Conservation (phyloP, 495 filamentous ascomycete species). For the Penicillium coprophilum region DNA sequence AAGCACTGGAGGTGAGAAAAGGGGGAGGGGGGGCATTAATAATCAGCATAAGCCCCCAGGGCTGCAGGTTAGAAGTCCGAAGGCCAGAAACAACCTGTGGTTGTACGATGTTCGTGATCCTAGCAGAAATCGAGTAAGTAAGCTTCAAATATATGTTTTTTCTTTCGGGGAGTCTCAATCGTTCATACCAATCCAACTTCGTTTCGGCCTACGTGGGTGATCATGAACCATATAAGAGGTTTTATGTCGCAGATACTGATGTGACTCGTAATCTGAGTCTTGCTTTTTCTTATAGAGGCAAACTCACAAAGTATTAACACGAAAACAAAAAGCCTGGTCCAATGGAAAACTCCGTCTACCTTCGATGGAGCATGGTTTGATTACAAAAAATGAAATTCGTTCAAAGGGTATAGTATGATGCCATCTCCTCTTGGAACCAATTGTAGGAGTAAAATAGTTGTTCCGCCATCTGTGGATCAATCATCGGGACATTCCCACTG, state of each 20-base stretch:
- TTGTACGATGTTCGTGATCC: background rate
- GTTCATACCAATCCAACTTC: background rate
- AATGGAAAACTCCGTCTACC: slow-evolving; percentile 6
- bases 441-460: slow-evolving; percentile 46
- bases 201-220: background rate
- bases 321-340: background rate
- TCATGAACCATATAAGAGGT: background rate
- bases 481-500: slow-evolving; percentile 36
- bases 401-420: slow-evolving; percentile 46
- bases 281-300: no score
- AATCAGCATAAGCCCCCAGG: background rate
- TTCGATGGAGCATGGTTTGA: background rate
- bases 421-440: slow-evolving; percentile 50
- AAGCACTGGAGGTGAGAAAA: background rate
- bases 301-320: background rate
- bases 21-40: slow-evolving; percentile 5
- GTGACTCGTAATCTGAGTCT: background rate
- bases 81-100: background rate
- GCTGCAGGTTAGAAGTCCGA: background rate
- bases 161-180: background rate
- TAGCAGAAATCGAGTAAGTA: background rate
- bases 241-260: background rate
- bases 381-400: slow-evolving; percentile 11
- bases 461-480: slow-evolving; percentile 44
- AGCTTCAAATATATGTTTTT: background rate